Evolutionary conservation across 202 grass and related monocot species (phyloP).

Genomic region (Miscanthus sacchariflorus): DNA sequence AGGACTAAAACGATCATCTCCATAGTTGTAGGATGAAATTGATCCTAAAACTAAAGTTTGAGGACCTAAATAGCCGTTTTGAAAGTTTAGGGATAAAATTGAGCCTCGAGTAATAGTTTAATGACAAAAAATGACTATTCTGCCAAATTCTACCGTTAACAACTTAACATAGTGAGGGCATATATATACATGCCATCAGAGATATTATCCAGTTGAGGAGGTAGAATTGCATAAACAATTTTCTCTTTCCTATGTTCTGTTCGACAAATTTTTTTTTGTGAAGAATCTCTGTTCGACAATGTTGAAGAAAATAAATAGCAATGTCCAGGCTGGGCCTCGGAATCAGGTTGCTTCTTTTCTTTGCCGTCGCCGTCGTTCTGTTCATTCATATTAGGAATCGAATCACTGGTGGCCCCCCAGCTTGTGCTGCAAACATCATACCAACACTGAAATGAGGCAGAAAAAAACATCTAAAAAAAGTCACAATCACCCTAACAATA

Average conservation of each 20-base stretch:
- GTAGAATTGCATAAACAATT: background rate
- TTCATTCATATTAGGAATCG: constrained; percentile 54
- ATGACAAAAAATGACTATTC: no score
- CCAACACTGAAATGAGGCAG: background rate
- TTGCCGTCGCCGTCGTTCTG: constrained; percentile 30
- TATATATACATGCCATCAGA: no score
- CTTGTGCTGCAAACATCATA: constrained; percentile 45
- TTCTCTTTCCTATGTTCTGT: background rate
- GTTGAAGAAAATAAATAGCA: background rate
- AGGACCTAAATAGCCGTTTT: no score
- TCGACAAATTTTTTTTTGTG: background rate
- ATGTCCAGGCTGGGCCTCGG: constrained; percentile 30
- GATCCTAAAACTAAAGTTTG: no score
- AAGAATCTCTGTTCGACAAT: background rate
- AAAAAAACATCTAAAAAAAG: background rate
- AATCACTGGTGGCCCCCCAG: constrained; percentile 29
- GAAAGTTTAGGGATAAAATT: no score
- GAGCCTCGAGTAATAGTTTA: no score
- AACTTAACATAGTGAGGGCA: no score
- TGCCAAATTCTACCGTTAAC: no score
- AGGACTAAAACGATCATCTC: no score
- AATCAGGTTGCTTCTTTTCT: constrained; percentile 44
- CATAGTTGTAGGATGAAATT: no score
- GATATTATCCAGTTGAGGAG: no score
- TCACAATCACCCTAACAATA: background rate